A percentile compares a stretch with the other conserved stretches of the same genome.
Evolutionary conservation across 1,139 yeast genomes (phyloP).

Genomic region (Protomyces lactucae-debilis): DNA sequence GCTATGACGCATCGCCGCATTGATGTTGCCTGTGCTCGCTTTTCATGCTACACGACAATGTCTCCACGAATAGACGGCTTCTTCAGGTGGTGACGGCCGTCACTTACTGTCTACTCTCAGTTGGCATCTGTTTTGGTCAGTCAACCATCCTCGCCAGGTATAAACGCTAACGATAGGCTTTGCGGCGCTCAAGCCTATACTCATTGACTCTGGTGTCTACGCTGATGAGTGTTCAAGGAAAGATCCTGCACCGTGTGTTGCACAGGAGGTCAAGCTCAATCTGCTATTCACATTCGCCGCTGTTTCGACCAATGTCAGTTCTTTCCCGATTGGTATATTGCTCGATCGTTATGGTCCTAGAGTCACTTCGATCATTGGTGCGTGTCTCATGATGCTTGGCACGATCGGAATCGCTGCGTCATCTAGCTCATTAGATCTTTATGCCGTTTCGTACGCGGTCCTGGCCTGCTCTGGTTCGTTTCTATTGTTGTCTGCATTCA

Average conservation of each 20-base stretch:
- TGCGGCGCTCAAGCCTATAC: conserved; percentile 83
- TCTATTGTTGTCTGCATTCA: conserved; percentile 74
- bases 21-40: no score
- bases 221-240: conserved; percentile 49
- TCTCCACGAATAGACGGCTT: no score
- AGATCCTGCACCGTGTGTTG: conserved; percentile 48
- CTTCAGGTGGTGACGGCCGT: no score
- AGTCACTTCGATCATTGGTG: conserved; percentile 70
- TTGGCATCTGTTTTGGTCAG: no score
- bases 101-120: no score
- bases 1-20: no score
- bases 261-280: conserved; percentile 76
- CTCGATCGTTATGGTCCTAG: conserved; percentile 78
- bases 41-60: no score
- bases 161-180: conserved; percentile 48
- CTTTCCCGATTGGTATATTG: conserved; percentile 73
- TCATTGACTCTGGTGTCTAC: conserved; percentile 74
- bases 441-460: conserved; percentile 58
- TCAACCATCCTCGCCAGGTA: no score
- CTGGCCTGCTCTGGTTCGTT: conserved; percentile 80
- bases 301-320: conserved; percentile 77
- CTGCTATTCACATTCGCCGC: conserved; percentile 81
- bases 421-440: conserved; percentile 49
- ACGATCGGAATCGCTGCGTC: conserved; percentile 47
- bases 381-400: conserved; percentile 53